phyloP scores from a whole-genome alignment of 176 grass and related monocot genomes.

The Lolium multiflorum region DNA sequence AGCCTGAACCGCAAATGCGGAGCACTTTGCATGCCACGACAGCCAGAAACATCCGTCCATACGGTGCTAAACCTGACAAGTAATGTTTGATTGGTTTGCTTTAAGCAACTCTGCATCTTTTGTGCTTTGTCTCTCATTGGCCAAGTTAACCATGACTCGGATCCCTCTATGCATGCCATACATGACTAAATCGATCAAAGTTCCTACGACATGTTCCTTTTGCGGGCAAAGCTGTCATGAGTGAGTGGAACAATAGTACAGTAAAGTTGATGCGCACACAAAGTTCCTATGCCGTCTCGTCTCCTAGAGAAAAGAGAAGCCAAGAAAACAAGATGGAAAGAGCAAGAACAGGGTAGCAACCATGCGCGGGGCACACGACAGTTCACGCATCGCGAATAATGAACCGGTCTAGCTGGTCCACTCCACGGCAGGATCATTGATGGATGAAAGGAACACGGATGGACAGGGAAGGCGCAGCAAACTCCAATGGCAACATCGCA shows the following conservation, averaged over 20 bases:
- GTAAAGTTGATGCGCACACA: background rate
- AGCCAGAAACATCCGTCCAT: background rate
- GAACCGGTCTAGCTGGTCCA: background rate
- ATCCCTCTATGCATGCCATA: background rate
- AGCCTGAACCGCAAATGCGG: background rate
- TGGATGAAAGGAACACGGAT: conserved; percentile 4
- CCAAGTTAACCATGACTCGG: conserved; percentile 35
- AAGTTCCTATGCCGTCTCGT: background rate
- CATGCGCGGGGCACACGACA: conserved; percentile 15
- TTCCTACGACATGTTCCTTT: background rate
- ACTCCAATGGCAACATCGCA: background rate
- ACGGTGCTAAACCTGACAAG: conserved; percentile 10
- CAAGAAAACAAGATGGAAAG: background rate
- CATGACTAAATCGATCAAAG: conserved; percentile 1
- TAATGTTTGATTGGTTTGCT: background rate
- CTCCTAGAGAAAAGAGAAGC: background rate
- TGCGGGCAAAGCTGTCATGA: background rate
- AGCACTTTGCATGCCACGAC: background rate
- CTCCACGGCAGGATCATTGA: background rate
- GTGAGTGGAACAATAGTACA: background rate
- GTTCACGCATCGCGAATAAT: conserved; percentile 18
- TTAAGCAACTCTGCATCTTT: background rate
- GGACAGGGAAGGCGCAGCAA: conserved; percentile 35
- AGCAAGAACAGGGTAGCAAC: background rate
- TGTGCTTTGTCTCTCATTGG: conserved; percentile 8